These are phyloP conservation scores for Leccinum boreale DNA, from an alignment of 768 basidiomycete genomes.

Conservation along the genomic window DNA sequence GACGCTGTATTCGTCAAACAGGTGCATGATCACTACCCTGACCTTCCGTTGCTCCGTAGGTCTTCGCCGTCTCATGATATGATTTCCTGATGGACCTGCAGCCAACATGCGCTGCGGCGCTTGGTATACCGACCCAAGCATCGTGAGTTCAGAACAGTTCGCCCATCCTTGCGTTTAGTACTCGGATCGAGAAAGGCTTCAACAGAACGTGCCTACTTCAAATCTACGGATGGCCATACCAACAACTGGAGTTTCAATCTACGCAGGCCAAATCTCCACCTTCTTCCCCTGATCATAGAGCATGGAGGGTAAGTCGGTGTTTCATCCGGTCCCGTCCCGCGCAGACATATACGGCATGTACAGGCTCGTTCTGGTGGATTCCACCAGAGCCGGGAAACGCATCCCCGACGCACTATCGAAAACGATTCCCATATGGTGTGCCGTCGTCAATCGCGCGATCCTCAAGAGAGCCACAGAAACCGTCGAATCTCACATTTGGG, in stretches of 20 bases:
- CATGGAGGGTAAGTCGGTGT: conserved; percentile 53
- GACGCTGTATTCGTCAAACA: conserved; percentile 68
- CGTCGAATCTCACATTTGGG: conserved; percentile 40
- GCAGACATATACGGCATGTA: neutral
- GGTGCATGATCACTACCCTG: conserved; percentile 46
- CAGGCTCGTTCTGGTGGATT: conserved; percentile 86
- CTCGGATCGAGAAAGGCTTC: conserved; percentile 6
- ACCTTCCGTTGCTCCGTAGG: conserved; percentile 56
- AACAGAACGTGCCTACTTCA: conserved; percentile 66
- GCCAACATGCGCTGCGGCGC: conserved; percentile 93
- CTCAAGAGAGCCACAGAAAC: conserved; percentile 9
- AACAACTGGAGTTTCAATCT: conserved; percentile 85
- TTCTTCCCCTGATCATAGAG: conserved; percentile 55
- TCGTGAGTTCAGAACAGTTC: conserved; percentile 37
- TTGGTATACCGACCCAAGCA: conserved; percentile 82
- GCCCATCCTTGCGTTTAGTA: neutral
- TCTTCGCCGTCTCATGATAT: conserved; percentile 10
- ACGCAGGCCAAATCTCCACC: conserved; percentile 77
- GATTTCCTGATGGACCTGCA: conserved; percentile 24
- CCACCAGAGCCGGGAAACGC: conserved; percentile 88
- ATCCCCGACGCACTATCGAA: conserved; percentile 93
- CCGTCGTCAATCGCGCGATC: conserved; percentile 74
- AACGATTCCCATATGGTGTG: conserved; percentile 93
- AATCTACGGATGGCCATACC: conserved; percentile 87
- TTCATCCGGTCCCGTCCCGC: neutral